Evolutionary conservation across 192 early-diverging fungal species (phyloP).

Genomic region (Phycomyces blakesleeanus): DNA sequence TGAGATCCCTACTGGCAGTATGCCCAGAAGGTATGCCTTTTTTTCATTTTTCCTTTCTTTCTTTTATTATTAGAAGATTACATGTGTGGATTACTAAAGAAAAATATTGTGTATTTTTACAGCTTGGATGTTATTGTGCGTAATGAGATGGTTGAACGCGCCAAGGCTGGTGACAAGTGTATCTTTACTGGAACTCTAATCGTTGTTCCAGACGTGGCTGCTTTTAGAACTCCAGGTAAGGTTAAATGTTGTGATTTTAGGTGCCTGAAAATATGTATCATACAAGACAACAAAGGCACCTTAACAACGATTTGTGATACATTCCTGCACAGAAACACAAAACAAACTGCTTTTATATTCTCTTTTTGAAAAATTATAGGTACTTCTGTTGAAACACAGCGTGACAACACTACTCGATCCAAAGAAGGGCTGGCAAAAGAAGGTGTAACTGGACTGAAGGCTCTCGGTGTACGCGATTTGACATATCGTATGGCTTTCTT

Average conservation of each 20-base stretch:
- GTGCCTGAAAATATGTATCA: no score
- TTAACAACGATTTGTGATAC: no score
- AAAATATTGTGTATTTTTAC: constrained; percentile 4
- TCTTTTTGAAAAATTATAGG: constrained; percentile 25
- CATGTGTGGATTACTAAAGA: no score
- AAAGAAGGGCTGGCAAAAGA: constrained; percentile 63
- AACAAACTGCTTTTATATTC: constrained; percentile 16
- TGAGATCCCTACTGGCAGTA: constrained; percentile 95
- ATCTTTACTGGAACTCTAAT: constrained; percentile 85
- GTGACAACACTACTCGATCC: constrained; percentile 43
- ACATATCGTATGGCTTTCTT: constrained; percentile 93
- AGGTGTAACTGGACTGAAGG: constrained; percentile 81
- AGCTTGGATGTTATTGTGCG: constrained; percentile 93
- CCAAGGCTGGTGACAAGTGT: constrained; percentile 94
- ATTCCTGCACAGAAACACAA: constrained; percentile 8
- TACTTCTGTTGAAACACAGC: constrained; percentile 51
- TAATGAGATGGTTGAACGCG: constrained; percentile 87
- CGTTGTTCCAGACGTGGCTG: constrained; percentile 87
- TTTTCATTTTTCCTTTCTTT: no score
- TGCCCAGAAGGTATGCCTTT: constrained; percentile 95
- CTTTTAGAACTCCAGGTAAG: constrained; percentile 72
- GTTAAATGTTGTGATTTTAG: no score
- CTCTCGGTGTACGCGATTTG: constrained; percentile 86
- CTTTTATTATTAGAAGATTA: no score
- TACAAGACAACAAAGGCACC: constrained; percentile 12